Base-by-base conservation (phyloP, 495 filamentous ascomycete genomes). In the Chaetomidium leptoderma region DNA sequence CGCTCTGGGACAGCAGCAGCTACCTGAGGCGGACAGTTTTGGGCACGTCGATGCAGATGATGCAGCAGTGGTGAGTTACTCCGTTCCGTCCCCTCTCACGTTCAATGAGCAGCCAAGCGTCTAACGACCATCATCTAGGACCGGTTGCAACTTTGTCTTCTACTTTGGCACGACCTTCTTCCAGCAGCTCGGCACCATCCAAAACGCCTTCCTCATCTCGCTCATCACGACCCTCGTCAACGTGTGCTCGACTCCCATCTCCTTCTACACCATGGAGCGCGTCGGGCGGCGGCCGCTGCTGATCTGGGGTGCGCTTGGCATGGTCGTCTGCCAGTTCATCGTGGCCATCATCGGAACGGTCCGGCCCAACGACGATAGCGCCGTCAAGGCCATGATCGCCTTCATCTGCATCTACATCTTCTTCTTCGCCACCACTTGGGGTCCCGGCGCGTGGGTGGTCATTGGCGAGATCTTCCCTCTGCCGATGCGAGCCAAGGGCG, bases 401-500 rank as follows among this genome's bases (percentile, higher is more conserved):
- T 90, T 90, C 70, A 85, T 89, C 59, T 87, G 86, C 74, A 83
- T 91, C 73, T 91, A 89, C 80, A 89, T 92, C 69, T 87, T 88
- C 74, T 87, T 86, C 75, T 91, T 90, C 62, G 88, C 89, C 27
- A 81, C 78, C 47, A 87, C 86, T 8, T 92, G 87, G 89, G 89
- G 89, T 36, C 87, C 89, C 53, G 77, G 75, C 23, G 86, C 83
- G 37, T 92, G 89, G 89, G 85, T 93, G 47, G 81, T 92, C 61
- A 88, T 91, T 56, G 89, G 89, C 63, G 89, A 93, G 76, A 85
- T 91, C 75, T 93, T 83, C 81, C 88, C 88, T 29, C 81, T 93
- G 29, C 86, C 85, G 52, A 91, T 92, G 70, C 86, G 89, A 63
- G 84, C 88, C 33, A 84, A 85, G 57, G 88, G 88, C 68, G 87